Base-by-base conservation (phyloP, 768 basidiomycete genomes). In the Neoboletus magnificus region DNA sequence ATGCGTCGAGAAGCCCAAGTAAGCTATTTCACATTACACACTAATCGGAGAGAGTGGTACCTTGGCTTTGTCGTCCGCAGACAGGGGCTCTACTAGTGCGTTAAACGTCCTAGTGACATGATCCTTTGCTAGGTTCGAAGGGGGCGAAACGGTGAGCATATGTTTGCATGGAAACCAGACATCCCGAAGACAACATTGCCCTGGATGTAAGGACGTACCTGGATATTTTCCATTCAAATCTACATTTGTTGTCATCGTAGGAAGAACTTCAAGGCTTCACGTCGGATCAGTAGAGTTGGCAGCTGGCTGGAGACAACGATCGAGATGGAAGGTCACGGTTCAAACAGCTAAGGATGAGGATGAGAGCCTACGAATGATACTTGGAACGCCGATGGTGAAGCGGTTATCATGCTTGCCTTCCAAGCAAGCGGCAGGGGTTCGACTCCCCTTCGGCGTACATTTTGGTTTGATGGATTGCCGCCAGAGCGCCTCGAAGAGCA, bases 321-420 rank as follows among this genome's bases (percentile, higher is more conserved):
- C n/a, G n/a, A n/a, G n/a, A n/a, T n/a, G 9, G 15, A 16, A 22
- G 22, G 5, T 3, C 11, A 39, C 4, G n/a, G 5, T 16, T 18
- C 22, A 23, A 10, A 11, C 16, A 6, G 23, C 1, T 7, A 25
- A 12, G 1, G 32, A 23, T 33, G 2, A 18, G 4, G 7, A 41
- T 9, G 5, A 40, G 5, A n/a, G 2, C 5, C 2, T 7, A n/a
- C 10, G 11, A 20, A 20, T 0, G 0, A 1, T 11, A 1, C 0
- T 12, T n/a, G 6, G 5, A 22, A 79, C 79, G 69, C 78, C 74
- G 78, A 85, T 89, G 87, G 87, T 89, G 87, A 89, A 89, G 84
- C 79, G 86, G 87, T 87, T 89, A 89, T 88, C 86, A 89, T 89
- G 86, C 87, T 88, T 88, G 86, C 85, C 86, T 88, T 88, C 87